Conservation (phyloP, 2,329 filamentous ascomycete species). For the Hansfordia pulvinata region DNA sequence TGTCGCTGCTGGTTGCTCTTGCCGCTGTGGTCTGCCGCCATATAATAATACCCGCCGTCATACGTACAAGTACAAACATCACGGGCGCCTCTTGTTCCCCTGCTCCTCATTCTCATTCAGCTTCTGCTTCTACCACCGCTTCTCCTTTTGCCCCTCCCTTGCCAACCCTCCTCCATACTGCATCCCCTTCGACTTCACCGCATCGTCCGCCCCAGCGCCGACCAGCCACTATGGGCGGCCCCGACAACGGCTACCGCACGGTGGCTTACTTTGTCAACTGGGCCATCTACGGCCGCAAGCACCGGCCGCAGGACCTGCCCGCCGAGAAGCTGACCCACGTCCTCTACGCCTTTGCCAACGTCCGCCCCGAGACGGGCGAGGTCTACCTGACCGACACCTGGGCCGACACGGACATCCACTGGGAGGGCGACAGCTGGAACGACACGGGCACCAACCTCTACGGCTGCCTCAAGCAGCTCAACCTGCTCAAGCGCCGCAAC, state of each 20-base stretch:
- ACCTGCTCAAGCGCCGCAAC: slow-evolving; percentile 68
- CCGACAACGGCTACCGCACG: slow-evolving; percentile 39
- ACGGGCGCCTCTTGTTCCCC: too few species aligned
- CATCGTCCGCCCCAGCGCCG: too few species aligned
- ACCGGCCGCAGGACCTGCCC: slow-evolving; percentile 74
- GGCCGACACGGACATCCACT: slow-evolving; percentile 63
- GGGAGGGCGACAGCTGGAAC: slow-evolving; percentile 55
- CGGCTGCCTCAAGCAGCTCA: slow-evolving; percentile 80
- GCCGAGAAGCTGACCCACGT: slow-evolving; percentile 75
- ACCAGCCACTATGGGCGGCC: too few species aligned
- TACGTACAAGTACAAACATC: too few species aligned
- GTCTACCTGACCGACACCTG: slow-evolving; percentile 56
- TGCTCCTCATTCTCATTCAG: too few species aligned
- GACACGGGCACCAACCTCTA: slow-evolving; percentile 70
- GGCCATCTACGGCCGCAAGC: slow-evolving; percentile 79
- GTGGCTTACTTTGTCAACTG: slow-evolving; percentile 68
- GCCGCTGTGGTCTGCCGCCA: too few species aligned
- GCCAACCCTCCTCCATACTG: too few species aligned
- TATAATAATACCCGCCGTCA: too few species aligned
- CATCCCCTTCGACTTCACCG: too few species aligned
- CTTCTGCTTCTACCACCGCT: too few species aligned
- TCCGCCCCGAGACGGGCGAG: slow-evolving; percentile 65
- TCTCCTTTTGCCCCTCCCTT: too few species aligned
- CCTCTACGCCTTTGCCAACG: slow-evolving; percentile 83
- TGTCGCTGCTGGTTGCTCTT: too few species aligned